Evolutionary conservation across 345 rosid species (phyloP).

Genomic region (Corymbia maculata): DNA sequence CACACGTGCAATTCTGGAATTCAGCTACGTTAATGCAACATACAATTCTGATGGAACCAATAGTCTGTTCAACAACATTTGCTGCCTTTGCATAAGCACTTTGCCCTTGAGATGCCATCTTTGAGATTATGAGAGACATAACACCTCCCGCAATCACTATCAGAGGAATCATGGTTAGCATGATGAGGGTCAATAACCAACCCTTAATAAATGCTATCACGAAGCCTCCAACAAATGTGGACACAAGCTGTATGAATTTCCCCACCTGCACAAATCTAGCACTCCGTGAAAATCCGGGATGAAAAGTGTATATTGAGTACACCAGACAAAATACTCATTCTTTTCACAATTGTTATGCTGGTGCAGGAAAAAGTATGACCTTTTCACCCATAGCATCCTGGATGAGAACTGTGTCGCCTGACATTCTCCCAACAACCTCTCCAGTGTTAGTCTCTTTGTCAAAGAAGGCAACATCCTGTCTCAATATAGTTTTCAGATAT

Average conservation of each 20-base stretch:
- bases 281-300: not conserved
- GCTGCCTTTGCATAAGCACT: slow-evolving; percentile 70
- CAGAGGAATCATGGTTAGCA: slow-evolving; percentile 60
- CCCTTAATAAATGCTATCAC: slow-evolving; percentile 61
- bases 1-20: not conserved
- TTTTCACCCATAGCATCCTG: slow-evolving; percentile 98
- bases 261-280: slow-evolving; percentile 44
- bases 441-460: slow-evolving; percentile 73
- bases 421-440: slow-evolving; percentile 89
- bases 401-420: slow-evolving; percentile 87
- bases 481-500: slow-evolving; percentile 64
- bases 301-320: not conserved
- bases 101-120: slow-evolving; percentile 51
- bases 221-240: slow-evolving; percentile 81
- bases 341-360: not conserved
- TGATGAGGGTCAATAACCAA: slow-evolving; percentile 78
- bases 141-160: slow-evolving; percentile 51
- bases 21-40: not conserved
- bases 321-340: not conserved
- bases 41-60: slow-evolving; percentile 83
- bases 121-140: slow-evolving; percentile 41
- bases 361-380: slow-evolving; percentile 19
- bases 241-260: slow-evolving; percentile 53
- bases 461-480: slow-evolving; percentile 73
- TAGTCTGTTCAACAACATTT: slow-evolving; percentile 54